Conservation (phyloP, 139 green algal genomes). For the Micractinium conductrix region DNA sequence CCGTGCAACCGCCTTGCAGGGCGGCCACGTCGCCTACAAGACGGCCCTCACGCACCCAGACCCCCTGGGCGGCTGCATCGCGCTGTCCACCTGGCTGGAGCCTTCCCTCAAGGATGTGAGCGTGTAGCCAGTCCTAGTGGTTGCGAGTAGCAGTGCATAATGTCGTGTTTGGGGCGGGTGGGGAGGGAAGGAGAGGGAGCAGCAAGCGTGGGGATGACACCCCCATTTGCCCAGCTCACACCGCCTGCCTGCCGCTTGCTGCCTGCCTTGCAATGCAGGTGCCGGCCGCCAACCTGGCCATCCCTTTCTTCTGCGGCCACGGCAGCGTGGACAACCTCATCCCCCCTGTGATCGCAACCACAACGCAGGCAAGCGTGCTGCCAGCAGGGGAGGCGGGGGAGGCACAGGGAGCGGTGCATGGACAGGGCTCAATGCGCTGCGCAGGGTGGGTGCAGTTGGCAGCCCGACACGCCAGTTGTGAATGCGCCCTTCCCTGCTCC, state of each 20-base stretch:
- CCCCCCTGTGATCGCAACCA: conserved; percentile 23
- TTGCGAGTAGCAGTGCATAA: neutral
- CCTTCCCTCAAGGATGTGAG: conserved; percentile 23
- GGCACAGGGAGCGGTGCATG: neutral
- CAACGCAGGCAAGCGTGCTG: conserved; percentile 2
- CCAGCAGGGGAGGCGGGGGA: no score
- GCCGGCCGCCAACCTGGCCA: conserved; percentile 15
- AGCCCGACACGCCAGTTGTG: neutral
- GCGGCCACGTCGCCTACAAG: conserved; percentile 55
- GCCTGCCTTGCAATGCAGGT: conserved; percentile 12
- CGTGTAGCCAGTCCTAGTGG: neutral
- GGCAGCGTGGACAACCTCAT: conserved; percentile 50
- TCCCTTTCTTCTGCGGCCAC: conserved; percentile 53
- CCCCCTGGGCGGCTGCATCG: conserved; percentile 50
- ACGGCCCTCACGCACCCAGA: conserved; percentile 19
- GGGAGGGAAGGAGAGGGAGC: neutral
- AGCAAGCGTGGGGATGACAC: neutral
- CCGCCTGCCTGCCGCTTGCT: neutral
- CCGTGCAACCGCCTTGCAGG: neutral
- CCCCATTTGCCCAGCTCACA: neutral
- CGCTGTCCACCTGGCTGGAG: conserved; percentile 58
- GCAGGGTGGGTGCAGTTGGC: neutral
- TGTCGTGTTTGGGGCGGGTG: neutral
- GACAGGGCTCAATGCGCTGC: neutral
- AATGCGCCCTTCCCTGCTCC: neutral